A percentile compares a stretch with the other conserved stretches of the same genome.
phyloP scores from a whole-genome alignment of 495 filamentous ascomycete genomes.

The Neurospora sp. region DNA sequence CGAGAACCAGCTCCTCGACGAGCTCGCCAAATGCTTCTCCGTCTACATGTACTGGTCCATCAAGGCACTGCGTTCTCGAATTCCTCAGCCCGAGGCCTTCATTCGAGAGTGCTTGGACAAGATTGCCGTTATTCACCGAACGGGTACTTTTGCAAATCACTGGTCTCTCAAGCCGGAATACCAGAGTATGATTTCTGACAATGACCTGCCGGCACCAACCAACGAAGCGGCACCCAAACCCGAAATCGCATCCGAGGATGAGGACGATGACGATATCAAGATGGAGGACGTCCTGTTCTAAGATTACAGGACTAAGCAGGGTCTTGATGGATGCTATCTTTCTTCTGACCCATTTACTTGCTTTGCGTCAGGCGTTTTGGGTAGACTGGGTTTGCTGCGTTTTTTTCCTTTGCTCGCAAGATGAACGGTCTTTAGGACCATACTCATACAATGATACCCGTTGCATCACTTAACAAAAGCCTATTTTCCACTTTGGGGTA shows the following conservation, averaged over 20 bases:
- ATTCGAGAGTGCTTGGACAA: slow-evolving; percentile 75
- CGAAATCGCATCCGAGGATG: slow-evolving; percentile 47
- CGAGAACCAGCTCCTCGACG: slow-evolving; percentile 73
- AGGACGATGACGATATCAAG: slow-evolving; percentile 56
- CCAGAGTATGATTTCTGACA: slow-evolving; percentile 41
- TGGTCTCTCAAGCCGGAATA: slow-evolving; percentile 76
- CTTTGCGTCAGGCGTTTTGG: slow-evolving; percentile 7
- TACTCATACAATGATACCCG: slow-evolving; percentile 13
- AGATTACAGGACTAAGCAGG: background rate
- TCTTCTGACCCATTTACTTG: background rate
- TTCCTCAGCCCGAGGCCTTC: slow-evolving; percentile 83
- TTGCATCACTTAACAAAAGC: slow-evolving; percentile 1
- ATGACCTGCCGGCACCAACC: slow-evolving; percentile 38
- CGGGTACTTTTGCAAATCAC: slow-evolving; percentile 69
- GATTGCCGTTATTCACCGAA: slow-evolving; percentile 69
- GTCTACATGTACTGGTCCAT: slow-evolving; percentile 83
- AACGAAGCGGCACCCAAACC: slow-evolving; percentile 27
- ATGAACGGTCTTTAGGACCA: background rate
- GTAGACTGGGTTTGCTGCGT: background rate
- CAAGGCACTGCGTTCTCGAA: slow-evolving; percentile 59
- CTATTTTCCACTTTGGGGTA: background rate
- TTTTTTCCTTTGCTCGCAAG: background rate
- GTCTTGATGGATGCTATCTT: background rate
- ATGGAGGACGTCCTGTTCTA: slow-evolving; percentile 59
- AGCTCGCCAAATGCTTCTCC: slow-evolving; percentile 70